phyloP scores from a whole-genome alignment of 2,329 filamentous ascomycete genomes.

The Alternaria metachromatica region DNA sequence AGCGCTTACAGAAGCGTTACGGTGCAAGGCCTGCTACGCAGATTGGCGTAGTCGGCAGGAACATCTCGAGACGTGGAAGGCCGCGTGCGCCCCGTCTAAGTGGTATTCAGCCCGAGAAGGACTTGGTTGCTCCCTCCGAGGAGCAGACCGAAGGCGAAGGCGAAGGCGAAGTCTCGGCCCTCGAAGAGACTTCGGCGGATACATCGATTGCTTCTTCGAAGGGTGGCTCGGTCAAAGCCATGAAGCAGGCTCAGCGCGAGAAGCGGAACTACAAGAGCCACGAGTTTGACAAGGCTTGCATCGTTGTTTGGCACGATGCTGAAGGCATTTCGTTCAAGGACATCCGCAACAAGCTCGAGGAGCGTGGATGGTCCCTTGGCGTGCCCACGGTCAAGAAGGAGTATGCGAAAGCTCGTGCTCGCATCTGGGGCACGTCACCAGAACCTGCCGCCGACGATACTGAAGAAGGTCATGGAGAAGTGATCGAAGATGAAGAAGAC shows the following conservation, averaged over 20 bases:
- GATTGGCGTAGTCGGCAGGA: constrained; percentile 5
- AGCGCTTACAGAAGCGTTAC: constrained; percentile 14
- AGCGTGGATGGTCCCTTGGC: constrained; percentile 18
- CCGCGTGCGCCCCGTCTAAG: constrained; percentile 2
- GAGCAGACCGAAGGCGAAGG: not conserved
- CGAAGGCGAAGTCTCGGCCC: not conserved
- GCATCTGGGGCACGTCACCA: constrained; percentile 11
- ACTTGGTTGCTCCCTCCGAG: not conserved
- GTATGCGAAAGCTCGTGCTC: constrained; percentile 11
- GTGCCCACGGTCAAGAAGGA: constrained; percentile 20
- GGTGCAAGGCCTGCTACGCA: constrained; percentile 10
- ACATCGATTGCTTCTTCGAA: not conserved
- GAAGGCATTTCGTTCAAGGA: constrained; percentile 9
- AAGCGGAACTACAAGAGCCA: not conserved
- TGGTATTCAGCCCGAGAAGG: not conserved
- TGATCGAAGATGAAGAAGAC: not conserved
- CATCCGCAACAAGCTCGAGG: constrained; percentile 19
- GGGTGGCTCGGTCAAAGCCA: not conserved
- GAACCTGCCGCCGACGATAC: not conserved
- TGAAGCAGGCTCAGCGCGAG: not conserved
- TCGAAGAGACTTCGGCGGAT: not conserved
- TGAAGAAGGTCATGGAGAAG: not conserved
- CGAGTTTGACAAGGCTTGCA: constrained; percentile 18
- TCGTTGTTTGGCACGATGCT: constrained; percentile 23
- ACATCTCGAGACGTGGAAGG: constrained; percentile 15